Evolutionary conservation across 345 rosid species (phyloP).

Genomic region (Ceriops zippeliana): DNA sequence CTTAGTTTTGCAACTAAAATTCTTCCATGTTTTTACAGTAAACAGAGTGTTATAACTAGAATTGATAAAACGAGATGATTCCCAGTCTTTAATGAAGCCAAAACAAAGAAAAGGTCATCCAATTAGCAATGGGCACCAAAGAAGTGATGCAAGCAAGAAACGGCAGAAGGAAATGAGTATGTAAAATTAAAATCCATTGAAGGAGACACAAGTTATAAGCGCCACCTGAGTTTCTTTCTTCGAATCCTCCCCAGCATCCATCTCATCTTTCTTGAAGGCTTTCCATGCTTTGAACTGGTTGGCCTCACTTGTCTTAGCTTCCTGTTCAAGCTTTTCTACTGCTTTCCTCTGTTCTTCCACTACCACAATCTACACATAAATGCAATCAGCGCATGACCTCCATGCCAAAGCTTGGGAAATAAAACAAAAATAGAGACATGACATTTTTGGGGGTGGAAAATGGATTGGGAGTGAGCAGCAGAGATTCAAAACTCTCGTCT

Average conservation of each 20-base stretch:
- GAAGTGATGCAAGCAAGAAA: not conserved
- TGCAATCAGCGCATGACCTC: not conserved
- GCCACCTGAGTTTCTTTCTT: constrained; percentile 41
- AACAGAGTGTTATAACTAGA: not conserved
- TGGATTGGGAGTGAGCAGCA: too few species aligned
- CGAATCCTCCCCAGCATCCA: constrained; percentile 22
- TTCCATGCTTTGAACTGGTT: constrained; percentile 27
- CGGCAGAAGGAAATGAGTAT: not conserved
- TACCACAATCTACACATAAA: constrained; percentile 51
- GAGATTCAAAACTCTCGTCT: too few species aligned
- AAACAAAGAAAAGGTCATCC: not conserved
- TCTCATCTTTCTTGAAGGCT: constrained; percentile 34
- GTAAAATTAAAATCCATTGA: not conserved
- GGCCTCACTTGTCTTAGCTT: constrained; percentile 32
- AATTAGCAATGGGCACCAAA: not conserved
- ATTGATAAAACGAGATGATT: not conserved
- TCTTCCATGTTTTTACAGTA: not conserved
- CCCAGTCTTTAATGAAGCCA: not conserved
- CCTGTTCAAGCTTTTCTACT: constrained; percentile 42
- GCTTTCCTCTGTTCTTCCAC: constrained; percentile 56
- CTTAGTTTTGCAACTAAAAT: not conserved
- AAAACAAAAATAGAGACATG: too few species aligned
- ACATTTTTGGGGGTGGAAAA: too few species aligned
- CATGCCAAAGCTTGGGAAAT: not conserved
- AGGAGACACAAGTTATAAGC: not conserved